phyloP scores from a whole-genome alignment of 2,329 filamentous ascomycete genomes.

The Septoria linicola region DNA sequence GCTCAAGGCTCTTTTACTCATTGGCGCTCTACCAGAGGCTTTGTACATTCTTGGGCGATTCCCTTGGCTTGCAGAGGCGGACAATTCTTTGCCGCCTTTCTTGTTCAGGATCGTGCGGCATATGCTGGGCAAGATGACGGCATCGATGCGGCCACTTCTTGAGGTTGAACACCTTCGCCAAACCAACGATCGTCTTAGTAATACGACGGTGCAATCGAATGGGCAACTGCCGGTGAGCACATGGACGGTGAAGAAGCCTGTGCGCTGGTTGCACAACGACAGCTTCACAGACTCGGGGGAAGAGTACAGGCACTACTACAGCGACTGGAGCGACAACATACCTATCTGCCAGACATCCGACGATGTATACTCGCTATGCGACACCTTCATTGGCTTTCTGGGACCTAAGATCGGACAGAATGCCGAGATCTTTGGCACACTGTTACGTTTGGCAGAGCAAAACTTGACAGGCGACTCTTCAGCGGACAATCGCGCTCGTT shows the following conservation, averaged over 20 bases:
- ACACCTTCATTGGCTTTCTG: conserved; percentile 78
- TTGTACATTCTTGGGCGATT: conserved; percentile 90
- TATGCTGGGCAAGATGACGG: conserved; percentile 74
- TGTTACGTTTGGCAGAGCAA: conserved; percentile 79
- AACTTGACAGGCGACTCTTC: conserved; percentile 71
- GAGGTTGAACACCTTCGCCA: conserved; percentile 47
- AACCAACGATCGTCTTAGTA: conserved; percentile 52
- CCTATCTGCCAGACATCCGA: conserved; percentile 88
- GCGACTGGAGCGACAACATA: conserved; percentile 92
- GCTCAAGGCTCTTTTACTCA: conserved; percentile 79
- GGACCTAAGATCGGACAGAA: conserved; percentile 90
- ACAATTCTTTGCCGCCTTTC: conserved; percentile 74
- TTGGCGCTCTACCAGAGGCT: conserved; percentile 89
- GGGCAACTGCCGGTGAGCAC: conserved; percentile 58
- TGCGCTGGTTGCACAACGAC: conserved; percentile 84
- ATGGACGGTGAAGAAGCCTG: conserved; percentile 61
- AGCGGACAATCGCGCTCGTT: conserved; percentile 68
- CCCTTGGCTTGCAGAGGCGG: conserved; percentile 85
- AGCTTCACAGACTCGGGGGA: conserved; percentile 68
- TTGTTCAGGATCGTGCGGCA: conserved; percentile 84
- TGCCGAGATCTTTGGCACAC: conserved; percentile 70
- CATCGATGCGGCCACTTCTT: conserved; percentile 50
- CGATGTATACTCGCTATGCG: conserved; percentile 84
- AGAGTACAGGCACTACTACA: conserved; percentile 91
- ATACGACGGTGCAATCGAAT: conserved; percentile 68